A percentile compares a stretch with the other conserved stretches of the same genome.
These are phyloP conservation scores for Boletus holoroseus DNA, from an alignment of 1,284 basidiomycete species.

Conservation along the genomic window DNA sequence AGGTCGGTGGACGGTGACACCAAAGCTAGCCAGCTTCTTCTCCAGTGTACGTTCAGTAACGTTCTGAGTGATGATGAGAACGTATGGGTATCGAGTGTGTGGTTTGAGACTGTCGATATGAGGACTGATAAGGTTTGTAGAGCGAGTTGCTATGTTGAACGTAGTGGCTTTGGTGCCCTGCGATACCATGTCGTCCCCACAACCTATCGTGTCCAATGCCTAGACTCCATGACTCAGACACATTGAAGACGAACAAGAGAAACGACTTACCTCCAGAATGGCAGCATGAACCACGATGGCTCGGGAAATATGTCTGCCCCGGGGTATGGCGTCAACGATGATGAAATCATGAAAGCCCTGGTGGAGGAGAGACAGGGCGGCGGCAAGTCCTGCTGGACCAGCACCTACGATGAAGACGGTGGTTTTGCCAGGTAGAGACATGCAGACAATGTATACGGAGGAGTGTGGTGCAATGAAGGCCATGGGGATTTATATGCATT, in stretches of 20 bases:
- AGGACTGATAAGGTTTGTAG: conserved; percentile 25
- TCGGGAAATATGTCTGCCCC: conserved; percentile 33
- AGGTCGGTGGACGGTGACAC: conserved; percentile 19
- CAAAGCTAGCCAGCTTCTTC: conserved; percentile 31
- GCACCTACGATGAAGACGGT: conserved; percentile 32
- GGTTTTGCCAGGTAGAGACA: conserved; percentile 15
- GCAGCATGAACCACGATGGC: conserved; percentile 40
- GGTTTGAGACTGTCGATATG: conserved; percentile 32
- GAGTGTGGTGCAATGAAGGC: no score
- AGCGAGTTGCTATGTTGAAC: conserved; percentile 33
- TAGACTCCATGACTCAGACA: conserved; percentile 18
- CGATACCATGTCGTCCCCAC: conserved; percentile 37
- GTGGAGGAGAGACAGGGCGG: conserved; percentile 28
- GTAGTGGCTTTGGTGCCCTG: conserved; percentile 34
- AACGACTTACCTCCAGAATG: conserved; percentile 35
- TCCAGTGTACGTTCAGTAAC: conserved; percentile 42
- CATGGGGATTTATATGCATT: no score
- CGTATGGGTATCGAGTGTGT: conserved; percentile 43
- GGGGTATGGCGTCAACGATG: conserved; percentile 39
- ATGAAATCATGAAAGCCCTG: conserved; percentile 40
- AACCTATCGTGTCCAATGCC: conserved; percentile 44
- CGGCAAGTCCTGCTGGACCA: conserved; percentile 25
- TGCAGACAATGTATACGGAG: no score
- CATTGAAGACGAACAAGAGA: background rate
- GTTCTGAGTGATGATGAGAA: conserved; percentile 42